Percentiles rank a stretch among this genome's conserved stretches.
phyloP scores from a whole-genome alignment of 192 early-diverging fungal genomes.

The Coemansia sp. region DNA sequence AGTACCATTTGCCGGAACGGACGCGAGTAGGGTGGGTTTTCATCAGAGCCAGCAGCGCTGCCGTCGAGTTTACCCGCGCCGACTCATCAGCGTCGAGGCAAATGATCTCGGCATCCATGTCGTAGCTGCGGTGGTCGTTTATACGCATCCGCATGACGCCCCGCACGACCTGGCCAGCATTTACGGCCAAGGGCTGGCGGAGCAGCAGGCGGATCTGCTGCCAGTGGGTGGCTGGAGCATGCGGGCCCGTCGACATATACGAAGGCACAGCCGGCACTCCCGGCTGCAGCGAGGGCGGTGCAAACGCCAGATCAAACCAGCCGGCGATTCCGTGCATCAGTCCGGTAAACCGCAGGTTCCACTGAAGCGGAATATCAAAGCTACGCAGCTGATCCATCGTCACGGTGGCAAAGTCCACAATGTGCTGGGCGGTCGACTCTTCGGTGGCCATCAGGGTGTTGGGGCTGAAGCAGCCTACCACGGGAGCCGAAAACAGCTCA shows the following conservation, averaged over 20 bases:
- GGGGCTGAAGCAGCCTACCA: conserved; percentile 91
- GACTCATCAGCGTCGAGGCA: conserved; percentile 35
- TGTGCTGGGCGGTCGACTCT: conserved; percentile 40
- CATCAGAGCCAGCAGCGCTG: conserved; percentile 14
- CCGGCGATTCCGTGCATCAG: conserved; percentile 91
- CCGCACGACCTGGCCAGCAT: conserved; percentile 80
- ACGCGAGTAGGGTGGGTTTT: conserved; percentile 23
- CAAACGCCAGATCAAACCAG: conserved; percentile 94
- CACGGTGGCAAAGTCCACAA: conserved; percentile 86
- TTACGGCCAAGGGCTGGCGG: conserved; percentile 91
- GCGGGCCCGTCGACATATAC: conserved; percentile 85
- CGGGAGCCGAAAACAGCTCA: conserved; percentile 78
- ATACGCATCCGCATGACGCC: conserved; percentile 84
- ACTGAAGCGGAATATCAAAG: conserved; percentile 81
- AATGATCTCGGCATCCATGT: conserved; percentile 69
- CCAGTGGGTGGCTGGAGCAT: conserved; percentile 93
- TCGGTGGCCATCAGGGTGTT: conserved; percentile 66
- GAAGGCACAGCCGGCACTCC: conserved; percentile 54
- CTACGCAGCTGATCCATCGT: conserved; percentile 74
- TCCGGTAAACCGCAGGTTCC: conserved; percentile 81
- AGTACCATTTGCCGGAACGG: conserved; percentile 75
- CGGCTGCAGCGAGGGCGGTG: conserved; percentile 50
- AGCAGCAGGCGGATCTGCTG: conserved; percentile 94
- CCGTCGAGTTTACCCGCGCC: conserved; percentile 34
- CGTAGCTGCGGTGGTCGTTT: conserved; percentile 91